These are phyloP conservation scores for Zychaea mexicana DNA, from an alignment of 371 early-diverging fungal species.

Conservation along the genomic window DNA sequence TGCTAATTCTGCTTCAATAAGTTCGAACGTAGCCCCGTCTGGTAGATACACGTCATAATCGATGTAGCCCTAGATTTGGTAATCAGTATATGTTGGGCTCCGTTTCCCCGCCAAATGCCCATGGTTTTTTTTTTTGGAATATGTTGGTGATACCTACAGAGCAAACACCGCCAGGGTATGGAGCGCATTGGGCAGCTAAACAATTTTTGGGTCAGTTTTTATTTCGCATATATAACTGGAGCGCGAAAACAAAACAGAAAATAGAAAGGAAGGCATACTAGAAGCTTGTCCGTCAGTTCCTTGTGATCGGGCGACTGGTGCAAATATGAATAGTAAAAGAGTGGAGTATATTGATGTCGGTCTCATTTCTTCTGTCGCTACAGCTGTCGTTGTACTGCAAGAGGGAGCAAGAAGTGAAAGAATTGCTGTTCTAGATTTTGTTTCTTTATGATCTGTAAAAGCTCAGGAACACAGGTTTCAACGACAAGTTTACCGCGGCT, in stretches of 20 bases:
- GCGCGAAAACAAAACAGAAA: too few relatives aligned
- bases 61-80: constrained; percentile 26
- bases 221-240: background rate
- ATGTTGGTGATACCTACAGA: background rate
- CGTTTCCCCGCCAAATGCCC: background rate
- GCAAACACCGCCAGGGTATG: constrained; percentile 2
- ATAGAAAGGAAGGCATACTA: background rate
- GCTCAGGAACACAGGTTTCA: too few relatives aligned
- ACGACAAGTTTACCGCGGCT: background rate
- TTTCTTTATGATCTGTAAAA: background rate
- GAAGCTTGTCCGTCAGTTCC: constrained; percentile 9
- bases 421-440: background rate
- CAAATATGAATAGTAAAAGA: constrained; percentile 57
- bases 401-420: too few relatives aligned
- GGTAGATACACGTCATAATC: constrained; percentile 35
- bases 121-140: constrained; percentile 44
- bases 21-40: constrained; percentile 16
- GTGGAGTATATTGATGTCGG: constrained; percentile 47
- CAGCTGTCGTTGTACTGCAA: constrained; percentile 22
- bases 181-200: constrained; percentile 29
- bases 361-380: too few relatives aligned
- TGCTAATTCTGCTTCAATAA: constrained; percentile 25
- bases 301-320: constrained; percentile 61
- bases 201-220: background rate
- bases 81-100: background rate